A percentile compares a stretch with the other conserved stretches of the same genome.
Conservation (phyloP, 192 early-diverging fungal genomes). For the Rhizoclosmatium globosum region DNA sequence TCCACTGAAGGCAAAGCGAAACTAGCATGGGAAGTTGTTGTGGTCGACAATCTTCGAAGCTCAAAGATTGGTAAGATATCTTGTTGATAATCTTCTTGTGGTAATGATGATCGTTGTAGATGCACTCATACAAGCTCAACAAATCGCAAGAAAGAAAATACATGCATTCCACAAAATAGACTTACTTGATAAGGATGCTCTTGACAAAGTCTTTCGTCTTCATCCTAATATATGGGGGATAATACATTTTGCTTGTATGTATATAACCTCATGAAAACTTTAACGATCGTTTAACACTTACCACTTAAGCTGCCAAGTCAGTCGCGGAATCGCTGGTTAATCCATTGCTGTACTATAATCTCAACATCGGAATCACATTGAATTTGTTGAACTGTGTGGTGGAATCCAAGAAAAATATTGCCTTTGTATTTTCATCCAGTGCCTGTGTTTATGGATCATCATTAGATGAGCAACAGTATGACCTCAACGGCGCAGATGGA, state of each 20-base stretch:
- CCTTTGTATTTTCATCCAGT: conserved; percentile 85
- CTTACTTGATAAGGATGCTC: conserved; percentile 62
- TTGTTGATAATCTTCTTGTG: conserved; percentile 34
- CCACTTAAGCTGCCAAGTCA: conserved; percentile 58
- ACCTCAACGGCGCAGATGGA: conserved; percentile 23
- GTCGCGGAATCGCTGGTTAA: conserved; percentile 79
- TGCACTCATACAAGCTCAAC: not conserved
- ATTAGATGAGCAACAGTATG: conserved; percentile 50
- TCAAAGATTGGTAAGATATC: conserved; percentile 22
- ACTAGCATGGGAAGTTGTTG: conserved; percentile 69
- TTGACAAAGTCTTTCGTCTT: conserved; percentile 68
- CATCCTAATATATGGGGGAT: conserved; percentile 35
- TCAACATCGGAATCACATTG: conserved; percentile 81
- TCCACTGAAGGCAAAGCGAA: not conserved
- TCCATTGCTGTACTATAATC: conserved; percentile 82
- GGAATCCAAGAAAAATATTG: conserved; percentile 59
- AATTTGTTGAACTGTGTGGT: conserved; percentile 68
- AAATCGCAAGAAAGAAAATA: conserved; percentile 18
- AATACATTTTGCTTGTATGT: conserved; percentile 36
- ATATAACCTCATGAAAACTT: not conserved
- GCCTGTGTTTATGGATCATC: conserved; percentile 79
- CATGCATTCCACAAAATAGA: conserved; percentile 78
- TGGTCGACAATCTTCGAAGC: conserved; percentile 83
- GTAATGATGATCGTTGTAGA: conserved; percentile 1
- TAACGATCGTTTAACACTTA: not conserved